A percentile compares a stretch with the other conserved stretches of the same genome.
These are phyloP conservation scores for Ophiostoma sp. DNA, from an alignment of 2,329 filamentous ascomycete species.

Conservation along the genomic window DNA sequence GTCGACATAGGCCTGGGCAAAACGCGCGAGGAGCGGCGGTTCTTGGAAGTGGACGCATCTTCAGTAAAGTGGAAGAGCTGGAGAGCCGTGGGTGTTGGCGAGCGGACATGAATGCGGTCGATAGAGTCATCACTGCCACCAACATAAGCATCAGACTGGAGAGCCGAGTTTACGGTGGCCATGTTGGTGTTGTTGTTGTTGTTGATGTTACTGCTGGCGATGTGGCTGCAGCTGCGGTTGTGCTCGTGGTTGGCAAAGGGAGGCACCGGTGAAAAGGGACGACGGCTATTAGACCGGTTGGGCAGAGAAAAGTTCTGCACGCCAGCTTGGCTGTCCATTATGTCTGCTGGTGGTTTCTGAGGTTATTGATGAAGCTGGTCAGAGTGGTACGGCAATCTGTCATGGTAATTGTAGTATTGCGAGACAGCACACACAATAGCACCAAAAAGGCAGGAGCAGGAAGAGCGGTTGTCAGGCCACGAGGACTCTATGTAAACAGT, in stretches of 20 bases:
- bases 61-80: slow-evolving; percentile 20
- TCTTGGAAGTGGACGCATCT: neutral
- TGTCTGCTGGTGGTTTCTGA: neutral
- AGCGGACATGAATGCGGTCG: slow-evolving; percentile 8
- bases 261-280: slow-evolving; percentile 17
- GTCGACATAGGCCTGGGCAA: slow-evolving; percentile 24
- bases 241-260: neutral
- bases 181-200: neutral
- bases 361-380: neutral
- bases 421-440: neutral
- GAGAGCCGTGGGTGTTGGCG: slow-evolving; percentile 16
- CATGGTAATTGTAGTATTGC: no score
- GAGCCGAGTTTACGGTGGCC: neutral
- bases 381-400: neutral
- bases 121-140: neutral
- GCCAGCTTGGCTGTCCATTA: slow-evolving; percentile 18
- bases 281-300: slow-evolving; percentile 15
- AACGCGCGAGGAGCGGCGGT: neutral
- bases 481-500: neutral
- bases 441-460: neutral
- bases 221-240: neutral
- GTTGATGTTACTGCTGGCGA: neutral
- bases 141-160: neutral
- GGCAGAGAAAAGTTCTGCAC: slow-evolving; percentile 26
- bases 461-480: slow-evolving; percentile 11